phyloP scores from a whole-genome alignment of 2,329 filamentous ascomycete species.

The Neoarthrinium moseri region DNA sequence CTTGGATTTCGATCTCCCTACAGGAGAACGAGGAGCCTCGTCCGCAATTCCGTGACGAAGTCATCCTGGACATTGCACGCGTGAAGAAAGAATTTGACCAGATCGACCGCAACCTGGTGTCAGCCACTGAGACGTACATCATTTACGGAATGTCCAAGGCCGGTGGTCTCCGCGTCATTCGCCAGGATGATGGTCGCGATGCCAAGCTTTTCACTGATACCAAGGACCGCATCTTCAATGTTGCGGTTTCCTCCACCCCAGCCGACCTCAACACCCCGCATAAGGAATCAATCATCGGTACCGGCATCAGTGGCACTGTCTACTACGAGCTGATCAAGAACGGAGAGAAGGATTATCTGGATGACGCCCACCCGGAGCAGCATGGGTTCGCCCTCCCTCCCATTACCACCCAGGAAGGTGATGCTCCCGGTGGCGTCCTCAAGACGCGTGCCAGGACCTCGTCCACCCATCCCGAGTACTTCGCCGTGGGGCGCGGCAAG shows the following conservation, averaged over 20 bases:
- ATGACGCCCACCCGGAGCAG: conserved; percentile 75
- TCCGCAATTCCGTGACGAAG: conserved; percentile 70
- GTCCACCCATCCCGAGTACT: conserved; percentile 85
- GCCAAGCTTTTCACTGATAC: conserved; percentile 89
- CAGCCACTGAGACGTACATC: conserved; percentile 88
- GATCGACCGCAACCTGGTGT: conserved; percentile 88
- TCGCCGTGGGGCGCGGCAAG: conserved; percentile 93
- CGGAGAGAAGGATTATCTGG: conserved; percentile 74
- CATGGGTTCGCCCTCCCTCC: conserved; percentile 89
- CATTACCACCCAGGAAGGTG: conserved; percentile 81
- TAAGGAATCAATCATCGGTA: conserved; percentile 83
- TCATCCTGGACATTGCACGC: conserved; percentile 87
- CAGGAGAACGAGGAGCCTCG: conserved; percentile 55
- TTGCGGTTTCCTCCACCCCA: conserved; percentile 73
- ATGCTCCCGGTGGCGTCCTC: conserved; percentile 85
- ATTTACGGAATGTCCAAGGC: conserved; percentile 92
- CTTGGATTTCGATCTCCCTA: conserved; percentile 88
- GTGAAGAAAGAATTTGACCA: conserved; percentile 98
- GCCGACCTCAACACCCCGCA: conserved; percentile 54
- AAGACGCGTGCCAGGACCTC: conserved; percentile 95
- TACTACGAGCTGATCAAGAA: conserved; percentile 88
- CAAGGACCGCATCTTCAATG: conserved; percentile 92
- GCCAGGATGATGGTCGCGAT: conserved; percentile 89
- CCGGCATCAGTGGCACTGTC: conserved; percentile 92
- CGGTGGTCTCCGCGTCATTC: conserved; percentile 87